Base-by-base conservation (phyloP, 1,284 basidiomycete genomes). In the Cutaneotrichosporon cutaneum region DNA sequence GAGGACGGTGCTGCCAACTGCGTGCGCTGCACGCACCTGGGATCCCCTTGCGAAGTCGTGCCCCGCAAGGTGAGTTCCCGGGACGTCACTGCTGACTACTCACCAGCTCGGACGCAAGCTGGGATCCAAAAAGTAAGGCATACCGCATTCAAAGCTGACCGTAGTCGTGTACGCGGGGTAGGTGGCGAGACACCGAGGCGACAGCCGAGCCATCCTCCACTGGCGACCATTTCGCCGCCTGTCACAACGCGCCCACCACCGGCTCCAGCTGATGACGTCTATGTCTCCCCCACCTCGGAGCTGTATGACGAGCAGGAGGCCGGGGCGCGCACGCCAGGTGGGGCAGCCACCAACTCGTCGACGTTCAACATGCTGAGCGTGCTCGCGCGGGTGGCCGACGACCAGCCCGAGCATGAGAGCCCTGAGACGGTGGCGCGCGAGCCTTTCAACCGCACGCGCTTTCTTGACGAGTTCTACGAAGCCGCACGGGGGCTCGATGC, bases 331-430 rank as follows among this genome's bases (percentile, higher is more conserved):
- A 52, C 30, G 16, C 50, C 30, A 0, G 14, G 50, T 1, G 50
- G 50, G 10, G 27, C 47, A 4, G 14, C 24, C 4, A 26, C 47
- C 5, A 26, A 21, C 14, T 24, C 47, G 13, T 13, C 47, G 2
- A 27, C 47, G 1, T 27, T 48, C 56, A 68, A 68, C 56, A 66
- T 68, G 64, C 56, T 68, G 7, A 66, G 61, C 30, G 64, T 68
- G 8, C 59, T 68, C 9, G 64, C 67, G 3, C 55, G 62, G 16
- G 67, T 66, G 4, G 67, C 67, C 9, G 56, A 64, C 47, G 62
- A 68, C 27, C 56, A 64, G 22, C 48, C 39, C 1, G 4, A 39
- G 0, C 48, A 44, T 1, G 18, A 16, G 14, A 59, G 50, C 5
- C 32, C 53, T 18, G 26, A 44, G 0, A 21, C 2, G 3, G 7